phyloP scores from a whole-genome alignment of 805 yeast genomes.

The Kurtzmaniella fragi region DNA sequence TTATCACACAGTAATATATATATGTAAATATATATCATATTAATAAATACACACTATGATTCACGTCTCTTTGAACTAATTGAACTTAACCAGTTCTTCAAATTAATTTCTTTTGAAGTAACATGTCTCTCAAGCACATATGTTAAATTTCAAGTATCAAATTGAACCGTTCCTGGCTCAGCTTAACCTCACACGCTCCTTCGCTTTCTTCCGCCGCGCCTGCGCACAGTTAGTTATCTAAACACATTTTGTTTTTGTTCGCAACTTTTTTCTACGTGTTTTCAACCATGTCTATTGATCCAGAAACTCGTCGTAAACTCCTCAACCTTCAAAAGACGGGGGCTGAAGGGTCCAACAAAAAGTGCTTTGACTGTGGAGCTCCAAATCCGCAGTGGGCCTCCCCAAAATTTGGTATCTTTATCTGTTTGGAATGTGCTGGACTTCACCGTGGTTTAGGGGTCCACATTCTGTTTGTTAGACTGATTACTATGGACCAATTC shows the following conservation, averaged over 20 bases:
- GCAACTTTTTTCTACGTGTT: not conserved
- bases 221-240: not conserved
- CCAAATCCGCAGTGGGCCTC: slow-evolving; percentile 99
- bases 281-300: slow-evolving; percentile 69
- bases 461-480: slow-evolving; percentile 92
- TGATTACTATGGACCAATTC: slow-evolving; percentile 98
- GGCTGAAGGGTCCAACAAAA: slow-evolving; percentile 53
- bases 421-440: slow-evolving; percentile 98
- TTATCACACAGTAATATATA: too few species aligned
- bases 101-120: too few species aligned
- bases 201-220: not conserved
- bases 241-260: too few species aligned
- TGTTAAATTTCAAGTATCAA: too few species aligned
- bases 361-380: slow-evolving; percentile 90
- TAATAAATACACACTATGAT: too few species aligned
- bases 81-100: too few species aligned
- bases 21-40: too few species aligned
- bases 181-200: not conserved
- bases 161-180: not conserved
- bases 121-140: too few species aligned
- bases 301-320: slow-evolving; percentile 81
- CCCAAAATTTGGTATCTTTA: slow-evolving; percentile 95
- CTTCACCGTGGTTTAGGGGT: slow-evolving; percentile 94
- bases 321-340: slow-evolving; percentile 74
- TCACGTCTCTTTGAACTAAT: too few species aligned